Evolutionary conservation across 164 flowering plant species (phyloP).

Genomic region (Vitis rotundifolia): DNA sequence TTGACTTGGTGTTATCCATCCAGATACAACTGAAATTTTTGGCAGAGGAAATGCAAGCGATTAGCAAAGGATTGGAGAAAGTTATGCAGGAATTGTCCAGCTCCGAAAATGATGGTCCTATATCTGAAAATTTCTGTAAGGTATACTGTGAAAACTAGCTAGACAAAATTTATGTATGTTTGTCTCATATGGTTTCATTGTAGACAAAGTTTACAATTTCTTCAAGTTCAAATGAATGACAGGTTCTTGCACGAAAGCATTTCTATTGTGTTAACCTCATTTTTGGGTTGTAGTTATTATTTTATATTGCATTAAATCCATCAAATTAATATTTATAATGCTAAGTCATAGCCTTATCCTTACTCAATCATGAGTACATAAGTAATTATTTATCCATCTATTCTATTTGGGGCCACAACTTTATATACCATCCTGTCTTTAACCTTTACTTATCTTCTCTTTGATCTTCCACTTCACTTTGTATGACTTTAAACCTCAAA

Average conservation of each 20-base stretch:
- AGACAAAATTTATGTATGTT: constrained; percentile 4
- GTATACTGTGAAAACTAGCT: constrained; percentile 27
- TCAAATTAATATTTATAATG: too few species aligned
- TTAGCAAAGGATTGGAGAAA: constrained; percentile 92
- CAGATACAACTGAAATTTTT: constrained; percentile 87
- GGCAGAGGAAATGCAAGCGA: constrained; percentile 99
- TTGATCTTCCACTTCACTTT: too few species aligned
- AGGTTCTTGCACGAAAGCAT: neutral
- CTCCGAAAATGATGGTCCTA: constrained; percentile 86
- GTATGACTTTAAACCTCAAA: too few species aligned
- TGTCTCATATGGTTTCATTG: neutral
- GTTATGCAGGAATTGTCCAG: constrained; percentile 79
- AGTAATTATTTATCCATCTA: too few species aligned
- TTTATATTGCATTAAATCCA: too few species aligned
- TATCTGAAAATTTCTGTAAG: constrained; percentile 66
- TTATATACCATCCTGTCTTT: too few species aligned
- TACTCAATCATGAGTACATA: too few species aligned
- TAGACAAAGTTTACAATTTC: neutral
- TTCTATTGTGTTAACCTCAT: neutral
- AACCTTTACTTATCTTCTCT: too few species aligned
- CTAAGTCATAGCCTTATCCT: too few species aligned
- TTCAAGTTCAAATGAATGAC: neutral
- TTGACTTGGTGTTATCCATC: constrained; percentile 8
- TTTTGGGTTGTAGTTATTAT: neutral
- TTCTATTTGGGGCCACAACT: too few species aligned